Evolutionary conservation across 495 filamentous ascomycete genomes (phyloP), one percentile per base, ranked within the genome.

Genomic region (Cenococcum geophilum): DNA sequence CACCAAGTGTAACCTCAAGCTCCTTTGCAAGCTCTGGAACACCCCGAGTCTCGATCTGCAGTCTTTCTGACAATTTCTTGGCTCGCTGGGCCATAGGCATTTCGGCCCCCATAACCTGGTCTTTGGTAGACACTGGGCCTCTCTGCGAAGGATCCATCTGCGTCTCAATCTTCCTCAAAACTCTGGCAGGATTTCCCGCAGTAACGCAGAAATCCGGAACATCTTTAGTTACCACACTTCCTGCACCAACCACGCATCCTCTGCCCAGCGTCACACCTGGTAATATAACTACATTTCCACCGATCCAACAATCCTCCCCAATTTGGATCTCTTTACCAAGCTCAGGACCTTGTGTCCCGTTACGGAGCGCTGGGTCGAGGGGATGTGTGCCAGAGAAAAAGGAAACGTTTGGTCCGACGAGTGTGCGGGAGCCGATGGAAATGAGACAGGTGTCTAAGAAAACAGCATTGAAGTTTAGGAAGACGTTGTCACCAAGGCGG

Each of bases 221-320:
- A 58, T 71, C 66, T 66, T 87, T 96, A 1, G 89, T 95, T 11
- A 96, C 92, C 20, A 96, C 89, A 72, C 87, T 89, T 0, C 89
- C 90, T n/a, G 92, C 90, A 0, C 89, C 91, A 66, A 96, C 78
- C 0, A 85, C 85, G 18, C 80, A 81, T 0, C 90, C 87, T 63
- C 81, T 86, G 0, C 92, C 91, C 61, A 96, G 85, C 6, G 77
- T 92, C 23, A 97, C 88, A 0, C 92, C 92, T 0, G 89, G 84
- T 18, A 88, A 71, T 6, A 97, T 77, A 42, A 79, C 80, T 9
- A 87, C 89, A 70, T 86, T 86, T 0, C 91, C 91, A 0, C 88
- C 89, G 25, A 97, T 71, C 91, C 92, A 97, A 65, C 89, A 93
- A 71, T 96, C 92, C 66, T 95, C 88, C 0, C 86, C 89, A 59